These are phyloP conservation scores for Fraxinus floribunda DNA, from an alignment of 305 asterid genomes.

Conservation along the genomic window DNA sequence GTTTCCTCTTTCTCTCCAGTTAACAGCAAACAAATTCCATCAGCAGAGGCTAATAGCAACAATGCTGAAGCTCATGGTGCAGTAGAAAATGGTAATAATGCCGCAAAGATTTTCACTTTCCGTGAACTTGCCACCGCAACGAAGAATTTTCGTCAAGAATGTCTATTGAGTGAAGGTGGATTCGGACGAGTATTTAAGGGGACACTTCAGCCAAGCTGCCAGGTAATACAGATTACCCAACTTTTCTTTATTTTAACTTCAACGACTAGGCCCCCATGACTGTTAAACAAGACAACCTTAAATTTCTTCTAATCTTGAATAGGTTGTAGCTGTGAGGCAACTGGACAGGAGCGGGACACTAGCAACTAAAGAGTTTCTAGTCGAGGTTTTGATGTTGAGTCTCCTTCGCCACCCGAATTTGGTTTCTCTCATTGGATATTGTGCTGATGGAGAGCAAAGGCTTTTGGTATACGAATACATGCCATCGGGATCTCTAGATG, in stretches of 20 bases:
- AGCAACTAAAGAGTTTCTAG: constrained; percentile 61
- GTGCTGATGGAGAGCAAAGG: constrained; percentile 97
- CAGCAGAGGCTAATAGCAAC: constrained; percentile 23
- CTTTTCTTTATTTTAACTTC: background rate
- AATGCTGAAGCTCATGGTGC: constrained; percentile 11
- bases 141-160: constrained; percentile 77
- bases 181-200: constrained; percentile 82
- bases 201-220: constrained; percentile 53
- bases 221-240: constrained; percentile 33
- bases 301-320: constrained; percentile 5
- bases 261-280: background rate
- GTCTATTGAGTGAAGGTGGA: constrained; percentile 78
- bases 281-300: background rate
- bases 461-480: constrained; percentile 79
- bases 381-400: constrained; percentile 56
- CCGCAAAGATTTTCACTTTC: constrained; percentile 62
- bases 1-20: constrained; percentile 31
- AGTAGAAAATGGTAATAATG: constrained; percentile 27
- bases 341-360: constrained; percentile 74
- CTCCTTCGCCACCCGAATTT: constrained; percentile 68
- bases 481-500: constrained; percentile 55
- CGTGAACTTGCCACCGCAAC: constrained; percentile 92
- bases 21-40: constrained; percentile 22
- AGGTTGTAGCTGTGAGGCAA: constrained; percentile 81
- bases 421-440: constrained; percentile 69